phyloP scores from a whole-genome alignment of 768 basidiomycete species.

The Mrakia frigida region DNA sequence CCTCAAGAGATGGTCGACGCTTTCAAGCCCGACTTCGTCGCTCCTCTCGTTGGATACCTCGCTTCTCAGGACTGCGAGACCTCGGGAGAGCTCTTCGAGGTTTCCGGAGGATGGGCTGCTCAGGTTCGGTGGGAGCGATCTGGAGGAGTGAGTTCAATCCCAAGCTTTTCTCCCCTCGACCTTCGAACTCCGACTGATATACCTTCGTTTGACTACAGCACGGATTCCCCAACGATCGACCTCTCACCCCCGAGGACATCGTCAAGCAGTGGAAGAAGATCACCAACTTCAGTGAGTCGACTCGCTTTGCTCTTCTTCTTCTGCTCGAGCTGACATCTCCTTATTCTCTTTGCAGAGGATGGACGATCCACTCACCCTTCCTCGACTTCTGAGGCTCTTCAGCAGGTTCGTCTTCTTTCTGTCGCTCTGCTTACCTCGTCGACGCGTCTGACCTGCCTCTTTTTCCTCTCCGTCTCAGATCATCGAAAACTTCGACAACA shows the following conservation, averaged over 20 bases:
- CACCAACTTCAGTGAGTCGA: slow-evolving; percentile 68
- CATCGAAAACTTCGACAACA: slow-evolving; percentile 58
- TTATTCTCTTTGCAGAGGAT: slow-evolving; percentile 54
- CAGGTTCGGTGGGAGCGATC: slow-evolving; percentile 89
- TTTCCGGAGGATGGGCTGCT: slow-evolving; percentile 84
- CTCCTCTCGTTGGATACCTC: slow-evolving; percentile 87
- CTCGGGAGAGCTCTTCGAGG: slow-evolving; percentile 74
- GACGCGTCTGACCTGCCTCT: not conserved
- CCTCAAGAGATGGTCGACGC: slow-evolving; percentile 42
- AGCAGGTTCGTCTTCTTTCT: slow-evolving; percentile 52
- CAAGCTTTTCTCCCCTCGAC: no score
- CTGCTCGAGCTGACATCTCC: not conserved
- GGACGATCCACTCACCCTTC: slow-evolving; percentile 75
- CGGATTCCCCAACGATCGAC: slow-evolving; percentile 67
- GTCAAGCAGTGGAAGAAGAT: slow-evolving; percentile 72
- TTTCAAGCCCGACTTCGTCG: slow-evolving; percentile 76
- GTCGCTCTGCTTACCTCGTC: not conserved
- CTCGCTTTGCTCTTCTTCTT: not conserved
- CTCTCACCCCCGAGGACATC: slow-evolving; percentile 74
- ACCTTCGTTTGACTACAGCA: not conserved
- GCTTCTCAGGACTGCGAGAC: slow-evolving; percentile 72
- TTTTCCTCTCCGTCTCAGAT: slow-evolving; percentile 42
- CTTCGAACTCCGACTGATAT: not conserved
- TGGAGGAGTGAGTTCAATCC: slow-evolving; percentile 72
- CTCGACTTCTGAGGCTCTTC: slow-evolving; percentile 67